Evolutionary conservation across 495 filamentous ascomycete genomes (phyloP).

Genomic region (Aspergillus egyptiacus): DNA sequence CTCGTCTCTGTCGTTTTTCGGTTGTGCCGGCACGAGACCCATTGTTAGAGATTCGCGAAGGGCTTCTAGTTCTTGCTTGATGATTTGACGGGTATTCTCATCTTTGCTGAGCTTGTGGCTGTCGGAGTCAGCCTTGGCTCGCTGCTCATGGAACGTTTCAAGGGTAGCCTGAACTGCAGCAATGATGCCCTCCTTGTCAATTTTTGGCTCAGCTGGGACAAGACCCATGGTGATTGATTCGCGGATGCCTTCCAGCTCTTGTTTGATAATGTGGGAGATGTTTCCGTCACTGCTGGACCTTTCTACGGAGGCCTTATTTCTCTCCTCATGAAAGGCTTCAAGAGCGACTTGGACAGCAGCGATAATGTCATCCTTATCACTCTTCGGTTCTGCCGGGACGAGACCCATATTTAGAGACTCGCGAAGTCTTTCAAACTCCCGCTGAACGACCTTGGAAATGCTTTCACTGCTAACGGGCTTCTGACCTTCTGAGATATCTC

Average conservation of each 20-base stretch:
- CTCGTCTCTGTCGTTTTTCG: conserved; percentile 43
- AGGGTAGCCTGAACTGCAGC: conserved; percentile 62
- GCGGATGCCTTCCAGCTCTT: neutral
- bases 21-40: conserved; percentile 23
- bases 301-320: neutral
- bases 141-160: conserved; percentile 42
- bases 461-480: conserved; percentile 18
- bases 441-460: conserved; percentile 49
- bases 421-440: conserved; percentile 71
- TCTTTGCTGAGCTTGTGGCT: neutral
- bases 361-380: conserved; percentile 50
- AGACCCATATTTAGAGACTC: conserved; percentile 42
- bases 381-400: conserved; percentile 1
- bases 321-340: conserved; percentile 24
- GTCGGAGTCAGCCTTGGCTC: neutral
- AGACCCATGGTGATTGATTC: neutral
- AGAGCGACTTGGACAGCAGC: conserved; percentile 63
- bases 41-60: neutral
- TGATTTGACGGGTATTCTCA: neutral
- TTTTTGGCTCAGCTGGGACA: conserved; percentile 28
- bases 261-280: too few relatives aligned
- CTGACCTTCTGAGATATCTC: conserved; percentile 41
- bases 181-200: conserved; percentile 52
- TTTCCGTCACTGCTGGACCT: too few relatives aligned
- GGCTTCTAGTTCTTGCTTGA: neutral